These are phyloP conservation scores for Aspergillus viridinutans DNA, from an alignment of 2,329 filamentous ascomycete species.

Conservation along the genomic window DNA sequence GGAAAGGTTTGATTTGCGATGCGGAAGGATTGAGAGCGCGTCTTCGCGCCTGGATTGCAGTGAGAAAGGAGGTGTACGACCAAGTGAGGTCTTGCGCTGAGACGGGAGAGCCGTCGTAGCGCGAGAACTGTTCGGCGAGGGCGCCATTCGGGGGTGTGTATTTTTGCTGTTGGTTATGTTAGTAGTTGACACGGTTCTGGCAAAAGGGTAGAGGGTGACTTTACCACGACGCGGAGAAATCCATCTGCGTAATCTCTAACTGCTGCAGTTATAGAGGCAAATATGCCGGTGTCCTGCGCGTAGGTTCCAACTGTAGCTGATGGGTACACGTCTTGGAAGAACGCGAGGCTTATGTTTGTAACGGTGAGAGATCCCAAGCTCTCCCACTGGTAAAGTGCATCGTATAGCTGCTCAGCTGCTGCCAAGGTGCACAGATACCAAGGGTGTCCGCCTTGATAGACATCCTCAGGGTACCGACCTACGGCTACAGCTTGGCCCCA, in stretches of 20 bases:
- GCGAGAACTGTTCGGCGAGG: conserved; percentile 37
- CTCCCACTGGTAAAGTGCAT: conserved; percentile 68
- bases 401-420: conserved; percentile 74
- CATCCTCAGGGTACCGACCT: conserved; percentile 67
- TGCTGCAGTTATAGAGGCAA: conserved; percentile 40
- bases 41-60: conserved; percentile 19
- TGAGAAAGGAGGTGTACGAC: conserved; percentile 39
- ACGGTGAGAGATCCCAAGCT: conserved; percentile 60
- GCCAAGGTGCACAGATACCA: conserved; percentile 75
- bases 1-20: conserved; percentile 14
- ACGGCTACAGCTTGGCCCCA: conserved; percentile 58
- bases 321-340: conserved; percentile 65
- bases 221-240: conserved; percentile 44
- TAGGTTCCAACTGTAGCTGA: conserved; percentile 49
- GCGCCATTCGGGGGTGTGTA: conserved; percentile 20
- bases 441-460: conserved; percentile 72
- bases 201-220: background rate
- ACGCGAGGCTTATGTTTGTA: conserved; percentile 61
- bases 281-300: conserved; percentile 32
- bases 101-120: conserved; percentile 27
- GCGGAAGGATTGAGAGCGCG: background rate
- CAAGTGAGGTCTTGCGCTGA: conserved; percentile 41
- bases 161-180: conserved; percentile 13
- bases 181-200: background rate
- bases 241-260: conserved; percentile 60